These are phyloP conservation scores for Penicillium sp. DNA, from an alignment of 2,329 filamentous ascomycete genomes.

Conservation along the genomic window DNA sequence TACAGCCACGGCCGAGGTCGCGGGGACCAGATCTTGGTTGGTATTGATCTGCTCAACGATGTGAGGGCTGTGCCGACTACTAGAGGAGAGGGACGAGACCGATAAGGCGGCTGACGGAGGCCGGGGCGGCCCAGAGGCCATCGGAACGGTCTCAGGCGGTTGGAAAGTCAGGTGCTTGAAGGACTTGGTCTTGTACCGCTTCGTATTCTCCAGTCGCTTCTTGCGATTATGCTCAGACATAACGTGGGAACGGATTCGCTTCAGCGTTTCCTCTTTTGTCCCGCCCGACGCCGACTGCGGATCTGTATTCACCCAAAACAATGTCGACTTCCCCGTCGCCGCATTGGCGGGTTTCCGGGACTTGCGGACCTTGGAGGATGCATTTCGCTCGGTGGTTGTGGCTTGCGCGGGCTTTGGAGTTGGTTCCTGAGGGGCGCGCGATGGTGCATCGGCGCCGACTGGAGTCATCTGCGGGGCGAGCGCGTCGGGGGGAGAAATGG, in stretches of 20 bases:
- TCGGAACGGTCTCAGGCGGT: constrained; percentile 26
- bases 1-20: constrained; percentile 5
- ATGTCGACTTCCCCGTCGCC: constrained; percentile 30
- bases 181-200: constrained; percentile 39
- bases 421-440: not conserved
- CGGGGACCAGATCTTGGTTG: constrained; percentile 15
- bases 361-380: constrained; percentile 33
- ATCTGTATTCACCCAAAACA: constrained; percentile 44
- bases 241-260: constrained; percentile 44
- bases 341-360: constrained; percentile 33
- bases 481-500: constrained; percentile 7
- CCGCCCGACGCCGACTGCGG: constrained; percentile 37
- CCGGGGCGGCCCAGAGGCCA: constrained; percentile 6
- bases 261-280: constrained; percentile 39
- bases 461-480: constrained; percentile 1
- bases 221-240: constrained; percentile 46
- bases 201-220: constrained; percentile 40
- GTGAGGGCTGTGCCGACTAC: constrained; percentile 13
- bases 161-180: constrained; percentile 40
- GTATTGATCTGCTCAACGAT: constrained; percentile 4
- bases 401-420: constrained; percentile 4
- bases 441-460: constrained; percentile 2
- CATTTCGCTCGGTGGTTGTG: constrained; percentile 16
- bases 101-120: constrained; percentile 1
- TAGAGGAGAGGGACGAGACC: constrained; percentile 1